A percentile compares a stretch with the other conserved stretches of the same genome.
Evolutionary conservation across 2,329 filamentous ascomycete genomes (phyloP).

Genomic region (Epichloe bromicola): DNA sequence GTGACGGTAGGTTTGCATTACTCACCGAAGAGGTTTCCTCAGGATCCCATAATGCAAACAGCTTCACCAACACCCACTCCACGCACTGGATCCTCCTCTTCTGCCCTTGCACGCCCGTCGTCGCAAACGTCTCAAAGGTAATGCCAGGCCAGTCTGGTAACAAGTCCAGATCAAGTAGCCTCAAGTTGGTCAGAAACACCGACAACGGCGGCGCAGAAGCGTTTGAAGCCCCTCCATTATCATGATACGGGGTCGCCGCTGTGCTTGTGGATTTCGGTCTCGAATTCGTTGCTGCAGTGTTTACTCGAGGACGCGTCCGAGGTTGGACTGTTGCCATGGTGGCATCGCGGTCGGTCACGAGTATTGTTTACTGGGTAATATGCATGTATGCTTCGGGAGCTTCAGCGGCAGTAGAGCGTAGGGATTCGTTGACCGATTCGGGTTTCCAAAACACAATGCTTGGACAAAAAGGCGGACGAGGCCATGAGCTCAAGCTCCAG

Average conservation of each 20-base stretch:
- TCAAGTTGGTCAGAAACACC: conserved; percentile 67
- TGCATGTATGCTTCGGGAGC: not conserved
- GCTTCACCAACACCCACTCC: conserved; percentile 83
- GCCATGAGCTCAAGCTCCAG: not conserved
- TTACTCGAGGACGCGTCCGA: conserved; percentile 6
- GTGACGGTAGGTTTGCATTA: not conserved
- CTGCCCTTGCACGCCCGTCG: conserved; percentile 56
- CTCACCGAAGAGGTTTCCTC: conserved; percentile 60
- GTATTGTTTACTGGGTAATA: not conserved
- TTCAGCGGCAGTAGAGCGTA: not conserved
- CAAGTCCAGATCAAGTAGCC: conserved; percentile 66
- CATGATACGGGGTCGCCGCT: not conserved
- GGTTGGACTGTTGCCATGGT: conserved; percentile 8
- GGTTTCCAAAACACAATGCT: not conserved
- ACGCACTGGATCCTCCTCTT: conserved; percentile 71
- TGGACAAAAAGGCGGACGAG: not conserved
- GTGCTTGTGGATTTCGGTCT: not conserved
- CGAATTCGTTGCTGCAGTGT: not conserved
- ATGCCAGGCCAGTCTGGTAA: conserved; percentile 71
- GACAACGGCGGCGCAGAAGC: conserved; percentile 13
- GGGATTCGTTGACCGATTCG: not conserved
- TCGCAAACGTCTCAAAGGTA: conserved; percentile 53
- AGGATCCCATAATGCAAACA: conserved; percentile 75
- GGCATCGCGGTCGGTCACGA: conserved; percentile 1
- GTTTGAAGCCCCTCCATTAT: not conserved